Evolutionary conservation across 768 basidiomycete genomes (phyloP).

Genomic region (Mrakia frigida): DNA sequence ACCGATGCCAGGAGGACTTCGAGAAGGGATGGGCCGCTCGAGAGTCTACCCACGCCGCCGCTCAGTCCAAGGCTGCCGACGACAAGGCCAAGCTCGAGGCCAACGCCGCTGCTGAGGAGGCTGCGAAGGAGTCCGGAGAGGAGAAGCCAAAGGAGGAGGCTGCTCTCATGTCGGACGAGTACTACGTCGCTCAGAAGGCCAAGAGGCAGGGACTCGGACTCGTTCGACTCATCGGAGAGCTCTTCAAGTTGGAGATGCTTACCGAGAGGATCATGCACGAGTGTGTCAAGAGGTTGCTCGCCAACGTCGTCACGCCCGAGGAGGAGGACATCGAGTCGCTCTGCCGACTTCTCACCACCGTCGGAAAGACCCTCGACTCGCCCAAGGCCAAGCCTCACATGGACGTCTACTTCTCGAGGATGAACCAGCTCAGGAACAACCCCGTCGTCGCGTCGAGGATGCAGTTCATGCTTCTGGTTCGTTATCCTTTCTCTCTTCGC

Average conservation of each 20-base stretch:
- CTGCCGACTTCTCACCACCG: conserved; percentile 85
- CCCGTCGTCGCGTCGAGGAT: conserved; percentile 74
- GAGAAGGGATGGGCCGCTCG: conserved; percentile 91
- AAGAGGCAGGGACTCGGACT: conserved; percentile 95
- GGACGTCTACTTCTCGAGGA: conserved; percentile 87
- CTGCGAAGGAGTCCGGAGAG: conserved; percentile 53
- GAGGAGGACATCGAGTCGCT: conserved; percentile 97
- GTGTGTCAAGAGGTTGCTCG: conserved; percentile 90
- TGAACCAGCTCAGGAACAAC: conserved; percentile 75
- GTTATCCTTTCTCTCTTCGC: conserved; percentile 35
- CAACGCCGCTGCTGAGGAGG: conserved; percentile 39
- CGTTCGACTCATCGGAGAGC: conserved; percentile 95
- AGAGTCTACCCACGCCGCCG: conserved; percentile 79
- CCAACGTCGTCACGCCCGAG: conserved; percentile 89
- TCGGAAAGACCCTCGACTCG: conserved; percentile 76
- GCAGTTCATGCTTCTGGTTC: conserved; percentile 90
- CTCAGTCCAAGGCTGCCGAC: conserved; percentile 74
- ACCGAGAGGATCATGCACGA: conserved; percentile 98
- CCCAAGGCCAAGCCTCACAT: conserved; percentile 67
- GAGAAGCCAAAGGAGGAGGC: conserved; percentile 54
- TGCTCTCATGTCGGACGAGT: conserved; percentile 83
- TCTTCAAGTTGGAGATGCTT: conserved; percentile 98
- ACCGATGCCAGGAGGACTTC: conserved; percentile 96
- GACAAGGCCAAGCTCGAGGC: conserved; percentile 71
- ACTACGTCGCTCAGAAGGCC: conserved; percentile 92